Evolutionary conservation across 2,329 filamentous ascomycete species (phyloP).

Genomic region (Pezicula carpinea): DNA sequence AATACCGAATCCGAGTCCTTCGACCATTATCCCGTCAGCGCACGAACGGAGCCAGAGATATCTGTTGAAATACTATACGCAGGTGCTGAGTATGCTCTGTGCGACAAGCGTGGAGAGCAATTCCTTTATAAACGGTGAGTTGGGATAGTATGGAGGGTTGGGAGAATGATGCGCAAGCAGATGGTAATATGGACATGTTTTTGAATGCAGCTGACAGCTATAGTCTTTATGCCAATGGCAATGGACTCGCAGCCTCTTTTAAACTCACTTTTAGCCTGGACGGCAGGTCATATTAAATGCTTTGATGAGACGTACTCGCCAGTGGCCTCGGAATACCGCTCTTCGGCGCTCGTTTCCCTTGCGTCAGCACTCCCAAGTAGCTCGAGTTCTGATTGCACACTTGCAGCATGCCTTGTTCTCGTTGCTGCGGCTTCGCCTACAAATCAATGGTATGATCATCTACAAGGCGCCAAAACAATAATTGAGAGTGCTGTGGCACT

Average conservation of each 20-base stretch:
- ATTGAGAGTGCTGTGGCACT: not conserved
- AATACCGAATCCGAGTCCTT: constrained; percentile 1
- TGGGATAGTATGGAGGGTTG: not conserved
- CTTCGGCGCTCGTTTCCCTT: not conserved
- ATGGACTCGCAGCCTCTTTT: constrained; percentile 1
- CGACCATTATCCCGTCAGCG: not conserved
- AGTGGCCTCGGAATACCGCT: not conserved
- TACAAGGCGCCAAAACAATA: constrained; percentile 4
- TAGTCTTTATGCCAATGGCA: constrained; percentile 2
- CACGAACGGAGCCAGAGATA: constrained; percentile 2
- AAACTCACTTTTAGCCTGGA: constrained; percentile 1
- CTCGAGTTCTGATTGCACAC: not conserved
- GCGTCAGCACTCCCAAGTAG: not conserved
- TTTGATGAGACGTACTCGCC: constrained; percentile 1
- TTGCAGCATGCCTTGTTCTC: not conserved
- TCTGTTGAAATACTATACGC: constrained; percentile 2
- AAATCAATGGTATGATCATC: constrained; percentile 4
- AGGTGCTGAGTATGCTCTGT: constrained; percentile 1
- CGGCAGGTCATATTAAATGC: constrained; percentile 1
- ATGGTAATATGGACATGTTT: no score
- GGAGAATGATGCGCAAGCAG: no score
- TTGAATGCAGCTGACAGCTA: no score
- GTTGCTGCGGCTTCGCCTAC: not conserved
- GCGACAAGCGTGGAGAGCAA: constrained; percentile 1
- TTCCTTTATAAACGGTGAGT: constrained; percentile 2